Conservation (phyloP, 352 stramenopile species). For the Thraustochytrium striatum region DNA sequence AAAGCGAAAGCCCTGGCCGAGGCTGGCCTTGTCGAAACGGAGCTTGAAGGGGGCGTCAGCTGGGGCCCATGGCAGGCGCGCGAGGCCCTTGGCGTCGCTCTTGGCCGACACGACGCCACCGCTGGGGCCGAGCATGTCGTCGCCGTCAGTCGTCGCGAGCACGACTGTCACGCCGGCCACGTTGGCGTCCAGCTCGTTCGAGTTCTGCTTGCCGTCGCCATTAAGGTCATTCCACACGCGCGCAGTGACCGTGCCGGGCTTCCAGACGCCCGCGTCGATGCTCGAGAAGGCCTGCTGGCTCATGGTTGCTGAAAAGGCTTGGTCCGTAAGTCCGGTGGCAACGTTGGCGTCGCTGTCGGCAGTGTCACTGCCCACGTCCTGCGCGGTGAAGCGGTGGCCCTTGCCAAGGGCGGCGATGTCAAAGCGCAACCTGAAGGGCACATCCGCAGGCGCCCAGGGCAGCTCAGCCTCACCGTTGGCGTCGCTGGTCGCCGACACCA, state of each 20-base stretch:
- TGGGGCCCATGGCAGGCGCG: background rate
- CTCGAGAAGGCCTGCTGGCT: background rate
- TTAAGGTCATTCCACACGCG: background rate
- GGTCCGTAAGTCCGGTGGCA: background rate
- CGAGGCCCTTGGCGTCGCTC: background rate
- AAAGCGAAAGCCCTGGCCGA: background rate
- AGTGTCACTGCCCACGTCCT: background rate
- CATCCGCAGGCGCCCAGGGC: background rate
- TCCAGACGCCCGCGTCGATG: background rate
- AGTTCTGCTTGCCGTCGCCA: background rate
- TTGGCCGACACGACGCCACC: background rate
- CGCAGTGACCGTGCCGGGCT: background rate
- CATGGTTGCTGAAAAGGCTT: background rate
- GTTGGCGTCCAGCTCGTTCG: background rate
- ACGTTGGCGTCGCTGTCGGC: background rate
- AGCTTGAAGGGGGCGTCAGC: background rate
- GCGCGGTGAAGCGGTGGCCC: background rate
- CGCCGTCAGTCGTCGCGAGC: background rate
- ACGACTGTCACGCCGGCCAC: background rate
- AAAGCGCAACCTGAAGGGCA: background rate
- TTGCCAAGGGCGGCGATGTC: background rate
- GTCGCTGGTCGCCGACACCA: background rate
- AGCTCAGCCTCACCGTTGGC: background rate
- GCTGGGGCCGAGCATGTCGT: background rate
- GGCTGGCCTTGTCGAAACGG: background rate